Evolutionary conservation across 2,329 filamentous ascomycete species (phyloP).

Genomic region (Neophaeococcomyces aloes): DNA sequence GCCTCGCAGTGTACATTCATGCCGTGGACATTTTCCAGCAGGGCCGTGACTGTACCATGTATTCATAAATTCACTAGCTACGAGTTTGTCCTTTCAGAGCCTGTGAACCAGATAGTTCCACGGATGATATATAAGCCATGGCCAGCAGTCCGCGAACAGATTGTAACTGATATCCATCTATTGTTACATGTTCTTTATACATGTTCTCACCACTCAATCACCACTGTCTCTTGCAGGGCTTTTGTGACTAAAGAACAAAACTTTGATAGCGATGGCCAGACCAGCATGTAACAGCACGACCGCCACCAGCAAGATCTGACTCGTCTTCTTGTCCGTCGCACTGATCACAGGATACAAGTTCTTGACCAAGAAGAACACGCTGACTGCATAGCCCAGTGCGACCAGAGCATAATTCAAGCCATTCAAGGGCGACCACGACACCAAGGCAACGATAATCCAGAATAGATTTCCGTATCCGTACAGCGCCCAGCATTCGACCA

Average conservation of each 20-base stretch:
- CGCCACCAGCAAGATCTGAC: conserved; percentile 72
- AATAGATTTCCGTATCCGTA: conserved; percentile 96
- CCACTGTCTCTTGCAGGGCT: conserved; percentile 46
- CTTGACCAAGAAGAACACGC: conserved; percentile 71
- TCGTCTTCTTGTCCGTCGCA: conserved; percentile 84
- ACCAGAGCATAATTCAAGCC: conserved; percentile 93
- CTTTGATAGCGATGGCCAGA: conserved; percentile 88
- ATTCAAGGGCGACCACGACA: conserved; percentile 77
- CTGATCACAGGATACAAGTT: conserved; percentile 87
- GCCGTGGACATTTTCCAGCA: background rate
- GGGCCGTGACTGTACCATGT: background rate
- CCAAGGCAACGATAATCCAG: conserved; percentile 88
- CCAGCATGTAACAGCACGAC: conserved; percentile 80
- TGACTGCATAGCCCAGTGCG: conserved; percentile 69
- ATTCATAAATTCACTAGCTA: no score
- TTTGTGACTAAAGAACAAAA: conserved; percentile 79
- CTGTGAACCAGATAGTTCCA: no score
- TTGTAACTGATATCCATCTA: no score
- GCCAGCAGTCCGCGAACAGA: no score
- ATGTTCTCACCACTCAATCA: conserved; percentile 16
- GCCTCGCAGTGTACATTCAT: conserved; percentile 9
- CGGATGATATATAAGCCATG: no score
- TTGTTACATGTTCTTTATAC: no score
- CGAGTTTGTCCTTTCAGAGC: no score
- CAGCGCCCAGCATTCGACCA: conserved; percentile 88